Evolutionary conservation across 768 basidiomycete genomes (phyloP), one percentile per base, ranked within the genome.

Genomic region (Suillus placidus): DNA sequence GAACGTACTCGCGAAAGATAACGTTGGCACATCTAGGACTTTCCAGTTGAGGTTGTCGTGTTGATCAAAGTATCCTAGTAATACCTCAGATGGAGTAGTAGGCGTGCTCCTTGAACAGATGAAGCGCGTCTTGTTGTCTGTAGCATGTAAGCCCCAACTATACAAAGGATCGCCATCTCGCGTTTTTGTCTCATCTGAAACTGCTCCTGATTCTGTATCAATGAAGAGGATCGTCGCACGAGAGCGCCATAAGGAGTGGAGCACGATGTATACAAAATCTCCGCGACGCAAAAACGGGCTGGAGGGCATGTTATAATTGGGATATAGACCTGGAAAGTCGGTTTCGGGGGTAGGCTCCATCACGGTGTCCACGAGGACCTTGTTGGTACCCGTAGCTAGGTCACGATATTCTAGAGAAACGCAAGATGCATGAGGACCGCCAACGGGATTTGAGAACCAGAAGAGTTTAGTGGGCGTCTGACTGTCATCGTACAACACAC

Each of bases 301-400:
- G 1, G 77, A 47, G 0, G 82, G 74, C 20, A 91, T 75, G 66
- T 81, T 83, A 65, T 77, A 80, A 20, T 84, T 79, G 6, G 85
- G 80, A 67, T 87, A 92, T 1, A 92, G 75, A 0, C 91, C 90
- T 0, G 90, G 90, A 73, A 91, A 92, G 42, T 72, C 71, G 3
- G 67, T 43, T 3, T 70, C 68, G 5, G 60, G 2, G 18, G 26
- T 43, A 0, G 82, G 79, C 34, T 82, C 80, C 54, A 78, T 74
- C 3, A 86, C 80, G 2, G 77, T 69, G 10, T 81, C 81, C 1
- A 87, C 80, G 3, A 88, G 72, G 16, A 77, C 40, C 60, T 64
- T 66, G 32, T 70, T 66, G 1, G 16, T 16, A 8, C 12, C 62
- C 7, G 64, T 67, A 10, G 20, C 63, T 63, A 86, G 75, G 64